A percentile compares a stretch with the other conserved stretches of the same genome.
phyloP scores from a whole-genome alignment of 2,329 filamentous ascomycete species.

The Arthrobotrys entomopaga region DNA sequence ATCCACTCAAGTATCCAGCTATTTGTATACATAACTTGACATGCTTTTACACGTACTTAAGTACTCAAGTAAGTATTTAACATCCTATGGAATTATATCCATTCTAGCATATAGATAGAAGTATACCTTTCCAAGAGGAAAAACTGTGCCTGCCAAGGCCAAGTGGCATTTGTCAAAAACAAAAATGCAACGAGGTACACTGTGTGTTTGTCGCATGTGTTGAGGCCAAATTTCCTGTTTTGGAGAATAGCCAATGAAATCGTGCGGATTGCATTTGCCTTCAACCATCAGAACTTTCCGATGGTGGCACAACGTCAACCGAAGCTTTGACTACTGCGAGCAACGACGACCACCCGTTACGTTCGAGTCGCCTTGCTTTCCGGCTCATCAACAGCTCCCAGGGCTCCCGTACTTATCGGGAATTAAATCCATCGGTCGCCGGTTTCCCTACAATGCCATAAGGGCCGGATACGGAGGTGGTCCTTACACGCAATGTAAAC shows the following conservation, averaged over 20 bases:
- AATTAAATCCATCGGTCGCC: constrained; percentile 17
- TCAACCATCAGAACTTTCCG: constrained; percentile 17
- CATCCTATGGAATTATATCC: no score
- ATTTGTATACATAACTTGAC: no score
- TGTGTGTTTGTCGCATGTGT: constrained; percentile 5
- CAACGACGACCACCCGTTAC: constrained; percentile 15
- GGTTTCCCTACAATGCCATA: constrained; percentile 39
- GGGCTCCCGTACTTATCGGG: not conserved
- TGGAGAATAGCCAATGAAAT: constrained; percentile 34
- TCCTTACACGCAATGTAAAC: constrained; percentile 34
- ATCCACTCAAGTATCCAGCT: no score
- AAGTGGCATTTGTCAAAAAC: no score
- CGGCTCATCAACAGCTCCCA: not conserved
- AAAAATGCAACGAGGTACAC: no score
- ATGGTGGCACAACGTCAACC: constrained; percentile 27
- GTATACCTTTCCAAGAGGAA: no score
- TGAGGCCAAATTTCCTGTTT: constrained; percentile 19
- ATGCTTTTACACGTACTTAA: no score
- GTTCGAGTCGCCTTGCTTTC: no score
- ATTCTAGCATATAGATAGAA: no score
- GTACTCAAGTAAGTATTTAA: no score
- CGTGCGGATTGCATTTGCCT: constrained; percentile 17
- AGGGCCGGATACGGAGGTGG: constrained; percentile 22
- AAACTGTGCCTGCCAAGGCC: no score
- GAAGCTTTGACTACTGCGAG: constrained; percentile 11